Conservation (phyloP, 2,329 filamentous ascomycete species). For the Apiospora saccharicola region DNA sequence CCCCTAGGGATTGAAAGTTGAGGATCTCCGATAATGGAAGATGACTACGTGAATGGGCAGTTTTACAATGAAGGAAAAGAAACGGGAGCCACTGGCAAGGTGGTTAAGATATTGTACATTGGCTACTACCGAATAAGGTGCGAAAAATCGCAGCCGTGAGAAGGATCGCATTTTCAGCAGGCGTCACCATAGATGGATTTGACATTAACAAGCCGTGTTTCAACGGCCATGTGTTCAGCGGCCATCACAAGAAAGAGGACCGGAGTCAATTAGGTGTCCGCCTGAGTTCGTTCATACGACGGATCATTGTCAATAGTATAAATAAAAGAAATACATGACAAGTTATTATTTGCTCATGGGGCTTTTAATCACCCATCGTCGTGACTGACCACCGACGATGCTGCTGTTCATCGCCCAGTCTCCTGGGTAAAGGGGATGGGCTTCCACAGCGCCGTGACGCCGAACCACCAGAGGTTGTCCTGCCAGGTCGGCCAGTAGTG, state of each 20-base stretch:
- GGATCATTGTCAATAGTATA: neutral
- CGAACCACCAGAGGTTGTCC: slow-evolving; percentile 16
- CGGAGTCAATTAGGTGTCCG: neutral
- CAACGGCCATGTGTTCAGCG: neutral
- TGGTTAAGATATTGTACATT: too few relatives aligned
- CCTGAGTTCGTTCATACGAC: neutral
- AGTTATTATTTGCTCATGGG: neutral
- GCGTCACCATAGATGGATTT: slow-evolving; percentile 19
- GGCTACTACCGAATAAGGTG: slow-evolving; percentile 3
- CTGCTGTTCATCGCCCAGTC: neutral
- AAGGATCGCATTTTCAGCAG: slow-evolving; percentile 12
- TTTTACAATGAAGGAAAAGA: neutral
- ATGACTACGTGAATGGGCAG: neutral
- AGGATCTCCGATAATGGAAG: neutral
- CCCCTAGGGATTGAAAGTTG: neutral
- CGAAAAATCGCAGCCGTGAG: neutral
- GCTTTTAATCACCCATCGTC: neutral
- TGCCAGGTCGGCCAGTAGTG: slow-evolving; percentile 22
- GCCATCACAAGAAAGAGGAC: neutral
- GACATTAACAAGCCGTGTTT: slow-evolving; percentile 1
- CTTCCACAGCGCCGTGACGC: slow-evolving; percentile 12
- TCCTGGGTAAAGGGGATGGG: slow-evolving; percentile 15
- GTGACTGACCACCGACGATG: neutral
- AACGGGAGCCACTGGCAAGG: neutral
- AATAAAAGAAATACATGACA: neutral